phyloP scores from a whole-genome alignment of 2,329 filamentous ascomycete genomes.

The Calycina herbarum region DNA sequence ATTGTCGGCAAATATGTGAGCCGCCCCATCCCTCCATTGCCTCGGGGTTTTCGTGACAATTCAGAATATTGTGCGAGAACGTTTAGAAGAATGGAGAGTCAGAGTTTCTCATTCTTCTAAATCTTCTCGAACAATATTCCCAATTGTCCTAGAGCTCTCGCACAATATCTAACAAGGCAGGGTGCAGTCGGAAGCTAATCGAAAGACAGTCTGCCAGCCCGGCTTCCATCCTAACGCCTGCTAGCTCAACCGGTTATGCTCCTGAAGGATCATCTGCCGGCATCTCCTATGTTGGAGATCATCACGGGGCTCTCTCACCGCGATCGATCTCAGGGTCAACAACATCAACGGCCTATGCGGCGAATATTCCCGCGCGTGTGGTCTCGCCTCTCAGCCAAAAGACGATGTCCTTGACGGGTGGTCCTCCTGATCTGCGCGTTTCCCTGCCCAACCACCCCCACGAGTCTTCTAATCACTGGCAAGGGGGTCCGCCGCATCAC shows the following conservation, averaged over 20 bases:
- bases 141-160: too few species aligned
- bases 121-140: too few species aligned
- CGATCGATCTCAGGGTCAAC: conserved; percentile 35
- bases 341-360: conserved; percentile 30
- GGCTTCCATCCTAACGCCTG: conserved; percentile 37
- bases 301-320: conserved; percentile 37
- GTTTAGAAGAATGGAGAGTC: too few species aligned
- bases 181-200: conserved; percentile 18
- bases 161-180: too few species aligned
- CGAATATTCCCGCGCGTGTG: conserved; percentile 30
- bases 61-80: too few species aligned
- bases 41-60: too few species aligned
- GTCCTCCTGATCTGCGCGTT: conserved; percentile 35
- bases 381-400: conserved; percentile 35
- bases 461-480: conserved; percentile 33
- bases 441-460: conserved; percentile 30
- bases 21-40: too few species aligned
- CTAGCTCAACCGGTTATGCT: conserved; percentile 36
- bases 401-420: conserved; percentile 28
- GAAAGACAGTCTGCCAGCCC: conserved; percentile 36
- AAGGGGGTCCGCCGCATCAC: conserved; percentile 30
- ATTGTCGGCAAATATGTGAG: conserved; percentile 89
- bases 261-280: conserved; percentile 33
- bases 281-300: conserved; percentile 33
- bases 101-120: background rate